Base-by-base conservation (phyloP, 2,329 filamentous ascomycete species). In the Domatiomyces catenatus region DNA sequence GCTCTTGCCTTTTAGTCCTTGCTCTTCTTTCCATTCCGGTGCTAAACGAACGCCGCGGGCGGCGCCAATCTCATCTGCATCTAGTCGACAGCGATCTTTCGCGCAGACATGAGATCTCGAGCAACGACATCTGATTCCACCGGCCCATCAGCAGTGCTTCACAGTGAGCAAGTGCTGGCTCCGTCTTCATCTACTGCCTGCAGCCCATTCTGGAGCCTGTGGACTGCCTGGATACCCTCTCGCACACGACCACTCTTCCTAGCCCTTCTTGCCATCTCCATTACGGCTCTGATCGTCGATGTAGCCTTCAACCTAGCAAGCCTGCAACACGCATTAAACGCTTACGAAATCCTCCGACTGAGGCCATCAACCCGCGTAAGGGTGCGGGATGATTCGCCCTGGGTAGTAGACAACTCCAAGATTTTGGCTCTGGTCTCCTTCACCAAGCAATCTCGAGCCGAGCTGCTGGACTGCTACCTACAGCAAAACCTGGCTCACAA, bases 391-490 rank as follows among this genome's bases (percentile, higher is more conserved):
- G 32, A 39, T 39, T 39, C 32, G 5, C 32, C 32, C 32, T 39
- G 32, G 32, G 32, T 39, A 15, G 32, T 39, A 15, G 32, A 39
- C 32, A 15, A 39, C 5, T 15, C 32, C 32, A 39, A 15, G 8
- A 39, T 39, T 4, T 39, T 39, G 10, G 32, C 32, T 4, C 15
- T 39, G 12, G 32, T 39, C 15, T 39, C 32, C 32, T 39, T 39
- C 12, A 39, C 10, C 8, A 39, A 39, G 15, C 32, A 39, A 39
- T 45, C 43, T 10, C 43, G 43, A 20, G 6, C 43, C 59, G 2
- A 67, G n/a, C 22, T 69, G 17, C 53, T 71, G 42, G 62, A 71
- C 43, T 71, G 68, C 54, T 71, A 71, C 52, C 52, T 71, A 18
- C 62, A 66, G 61, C 65, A 62, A 55, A 71, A 71, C 46, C 56